Percentiles rank a stretch among this genome's conserved stretches.
Conservation (phyloP, 345 rosid species). For the Triadica sebifera region DNA sequence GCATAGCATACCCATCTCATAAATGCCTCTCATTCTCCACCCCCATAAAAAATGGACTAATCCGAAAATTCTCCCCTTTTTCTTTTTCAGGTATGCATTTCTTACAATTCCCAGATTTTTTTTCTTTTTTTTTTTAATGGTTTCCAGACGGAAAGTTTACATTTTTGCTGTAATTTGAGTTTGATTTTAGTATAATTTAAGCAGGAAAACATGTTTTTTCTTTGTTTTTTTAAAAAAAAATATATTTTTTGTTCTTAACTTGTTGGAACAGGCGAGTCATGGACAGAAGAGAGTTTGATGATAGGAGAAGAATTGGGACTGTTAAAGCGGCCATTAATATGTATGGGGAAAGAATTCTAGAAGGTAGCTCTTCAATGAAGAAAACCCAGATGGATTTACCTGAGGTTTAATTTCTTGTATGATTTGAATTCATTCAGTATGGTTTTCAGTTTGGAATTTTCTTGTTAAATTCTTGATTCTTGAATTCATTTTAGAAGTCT, state of each 20-base stretch:
- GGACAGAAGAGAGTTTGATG: conserved; percentile 41
- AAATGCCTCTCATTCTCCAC: not conserved
- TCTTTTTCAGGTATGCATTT: conserved; percentile 7
- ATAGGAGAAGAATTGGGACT: conserved; percentile 49
- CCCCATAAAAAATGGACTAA: not conserved
- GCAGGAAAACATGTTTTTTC: not conserved
- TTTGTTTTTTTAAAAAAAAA: no score
- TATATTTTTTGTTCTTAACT: not conserved
- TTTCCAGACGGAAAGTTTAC: not conserved
- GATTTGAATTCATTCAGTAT: not conserved
- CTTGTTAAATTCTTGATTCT: not conserved
- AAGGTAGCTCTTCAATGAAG: conserved; percentile 31
- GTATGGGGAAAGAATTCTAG: conserved; percentile 48
- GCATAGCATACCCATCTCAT: conserved; percentile 2
- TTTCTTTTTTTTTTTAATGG: not conserved
- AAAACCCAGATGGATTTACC: conserved; percentile 40
- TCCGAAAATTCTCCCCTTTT: not conserved
- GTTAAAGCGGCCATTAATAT: conserved; percentile 56
- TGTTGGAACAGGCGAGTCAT: conserved; percentile 27
- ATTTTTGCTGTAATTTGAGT: not conserved
- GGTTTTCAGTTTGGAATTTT: not conserved
- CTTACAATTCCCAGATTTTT: conserved; percentile 9
- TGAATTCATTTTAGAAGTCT: conserved; percentile 30
- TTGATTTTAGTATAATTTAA: not conserved
- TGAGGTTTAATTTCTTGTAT: conserved; percentile 36